Evolutionary conservation across 441 rosid species (phyloP).

Genomic region (Populus tomentosa): DNA sequence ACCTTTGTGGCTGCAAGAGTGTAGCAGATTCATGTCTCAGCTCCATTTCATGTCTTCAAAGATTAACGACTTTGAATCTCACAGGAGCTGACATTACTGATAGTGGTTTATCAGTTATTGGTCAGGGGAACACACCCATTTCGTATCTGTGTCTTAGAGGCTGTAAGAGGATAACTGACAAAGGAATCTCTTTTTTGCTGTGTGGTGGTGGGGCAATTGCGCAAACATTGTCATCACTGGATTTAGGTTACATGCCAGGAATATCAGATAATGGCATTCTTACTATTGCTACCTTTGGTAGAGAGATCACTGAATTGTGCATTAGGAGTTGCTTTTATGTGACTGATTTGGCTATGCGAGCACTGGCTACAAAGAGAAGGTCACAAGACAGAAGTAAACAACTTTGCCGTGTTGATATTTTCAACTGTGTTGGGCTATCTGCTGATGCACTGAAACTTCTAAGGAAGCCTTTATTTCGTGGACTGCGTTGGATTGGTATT

Average conservation of each 20-base stretch:
- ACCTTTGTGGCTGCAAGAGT: slow-evolving; percentile 61
- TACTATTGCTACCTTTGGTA: slow-evolving; percentile 32
- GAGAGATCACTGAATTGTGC: slow-evolving; percentile 49
- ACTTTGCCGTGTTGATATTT: slow-evolving; percentile 51
- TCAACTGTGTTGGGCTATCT: slow-evolving; percentile 44
- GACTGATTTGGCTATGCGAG: slow-evolving; percentile 48
- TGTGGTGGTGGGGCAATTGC: slow-evolving; percentile 37
- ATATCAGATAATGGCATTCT: slow-evolving; percentile 45
- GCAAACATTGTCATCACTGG: slow-evolving; percentile 44
- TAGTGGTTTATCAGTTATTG: slow-evolving; percentile 40
- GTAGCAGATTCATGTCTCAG: slow-evolving; percentile 50
- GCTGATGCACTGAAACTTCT: slow-evolving; percentile 37
- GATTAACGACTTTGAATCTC: slow-evolving; percentile 45
- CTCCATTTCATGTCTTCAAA: slow-evolving; percentile 37
- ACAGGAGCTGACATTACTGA: slow-evolving; percentile 64
- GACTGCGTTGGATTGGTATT: slow-evolving; percentile 60
- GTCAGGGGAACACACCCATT: slow-evolving; percentile 46
- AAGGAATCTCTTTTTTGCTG: slow-evolving; percentile 48
- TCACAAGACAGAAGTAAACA: slow-evolving; percentile 30
- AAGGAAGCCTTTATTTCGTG: slow-evolving; percentile 39
- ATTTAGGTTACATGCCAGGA: slow-evolving; percentile 59
- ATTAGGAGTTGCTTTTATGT: slow-evolving; percentile 48
- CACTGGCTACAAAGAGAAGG: slow-evolving; percentile 36
- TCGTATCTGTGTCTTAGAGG: slow-evolving; percentile 48
- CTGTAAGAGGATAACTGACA: slow-evolving; percentile 60